A percentile compares a stretch with the other conserved stretches of the same genome.
Evolutionary conservation across 768 basidiomycete genomes (phyloP).

Genomic region (Kwoniella dendrophila): DNA sequence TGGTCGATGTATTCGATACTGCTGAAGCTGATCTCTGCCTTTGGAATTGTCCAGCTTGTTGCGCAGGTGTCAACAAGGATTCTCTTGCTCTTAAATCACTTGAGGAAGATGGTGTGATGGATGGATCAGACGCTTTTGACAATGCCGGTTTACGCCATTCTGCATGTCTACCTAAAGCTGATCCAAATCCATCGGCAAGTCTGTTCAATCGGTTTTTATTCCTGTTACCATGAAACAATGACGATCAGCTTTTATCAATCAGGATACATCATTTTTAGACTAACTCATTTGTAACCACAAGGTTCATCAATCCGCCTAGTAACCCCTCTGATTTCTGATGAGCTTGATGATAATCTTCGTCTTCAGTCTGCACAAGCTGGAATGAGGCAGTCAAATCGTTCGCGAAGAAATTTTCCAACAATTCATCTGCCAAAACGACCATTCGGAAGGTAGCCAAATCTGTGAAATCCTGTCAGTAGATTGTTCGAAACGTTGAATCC

Average conservation of each 20-base stretch:
- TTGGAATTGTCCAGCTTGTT: slow-evolving; percentile 31
- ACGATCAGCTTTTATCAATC: no score
- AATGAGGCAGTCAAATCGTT: slow-evolving; percentile 87
- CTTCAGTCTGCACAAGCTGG: slow-evolving; percentile 66
- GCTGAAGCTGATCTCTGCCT: slow-evolving; percentile 54
- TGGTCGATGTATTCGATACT: slow-evolving; percentile 27
- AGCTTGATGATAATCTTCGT: slow-evolving; percentile 58
- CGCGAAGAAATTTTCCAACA: slow-evolving; percentile 95
- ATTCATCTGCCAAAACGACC: slow-evolving; percentile 95
- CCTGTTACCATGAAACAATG: slow-evolving; percentile 19
- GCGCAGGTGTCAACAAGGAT: slow-evolving; percentile 69
- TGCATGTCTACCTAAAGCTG: slow-evolving; percentile 87
- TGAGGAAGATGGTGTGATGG: slow-evolving; percentile 62
- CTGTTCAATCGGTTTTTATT: slow-evolving; percentile 94
- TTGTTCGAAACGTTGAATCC: background rate
- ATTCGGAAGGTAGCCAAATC: slow-evolving; percentile 76
- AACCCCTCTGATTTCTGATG: slow-evolving; percentile 57
- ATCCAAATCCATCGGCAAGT: slow-evolving; percentile 90
- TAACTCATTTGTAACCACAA: slow-evolving; percentile 77
- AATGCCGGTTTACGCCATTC: slow-evolving; percentile 68
- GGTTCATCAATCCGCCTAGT: slow-evolving; percentile 79
- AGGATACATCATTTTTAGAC: slow-evolving; percentile 4
- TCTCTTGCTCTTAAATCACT: slow-evolving; percentile 83
- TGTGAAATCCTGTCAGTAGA: slow-evolving; percentile 48
- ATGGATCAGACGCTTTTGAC: slow-evolving; percentile 8